Percentiles rank a stretch among this genome's conserved stretches.
phyloP scores from a whole-genome alignment of 345 rosid genomes.

The Gossypium raimondii region DNA sequence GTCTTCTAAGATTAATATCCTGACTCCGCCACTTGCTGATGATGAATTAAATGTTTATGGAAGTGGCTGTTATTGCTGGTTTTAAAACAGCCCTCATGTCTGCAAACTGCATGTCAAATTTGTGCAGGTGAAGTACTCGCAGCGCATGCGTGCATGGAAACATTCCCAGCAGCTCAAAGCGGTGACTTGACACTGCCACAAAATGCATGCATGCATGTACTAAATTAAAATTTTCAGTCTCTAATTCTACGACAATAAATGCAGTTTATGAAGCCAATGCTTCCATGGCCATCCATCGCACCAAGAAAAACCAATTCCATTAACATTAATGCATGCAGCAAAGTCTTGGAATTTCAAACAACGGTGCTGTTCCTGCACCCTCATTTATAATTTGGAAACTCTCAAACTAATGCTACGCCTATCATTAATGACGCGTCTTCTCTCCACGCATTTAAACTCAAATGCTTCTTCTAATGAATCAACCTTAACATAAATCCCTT shows the following conservation, averaged over 20 bases:
- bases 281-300: background rate
- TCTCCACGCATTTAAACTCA: background rate
- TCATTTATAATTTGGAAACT: background rate
- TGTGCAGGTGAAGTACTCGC: background rate
- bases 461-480: too few relatives aligned
- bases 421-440: background rate
- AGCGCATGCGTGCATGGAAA: background rate
- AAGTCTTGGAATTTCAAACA: background rate
- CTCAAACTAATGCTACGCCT: background rate
- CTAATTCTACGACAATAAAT: background rate
- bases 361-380: background rate
- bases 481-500: background rate
- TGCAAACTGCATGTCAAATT: background rate
- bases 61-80: background rate
- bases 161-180: background rate
- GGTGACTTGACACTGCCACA: background rate
- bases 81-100: background rate
- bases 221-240: background rate
- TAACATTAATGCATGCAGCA: background rate
- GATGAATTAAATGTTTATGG: background rate
- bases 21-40: background rate
- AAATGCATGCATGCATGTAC: background rate
- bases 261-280: background rate
- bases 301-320: background rate
- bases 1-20: too few relatives aligned